Percentiles rank a stretch among this genome's conserved stretches.
Conservation (phyloP, 176 grass and related monocot genomes). For the Carex myosuroides region DNA sequence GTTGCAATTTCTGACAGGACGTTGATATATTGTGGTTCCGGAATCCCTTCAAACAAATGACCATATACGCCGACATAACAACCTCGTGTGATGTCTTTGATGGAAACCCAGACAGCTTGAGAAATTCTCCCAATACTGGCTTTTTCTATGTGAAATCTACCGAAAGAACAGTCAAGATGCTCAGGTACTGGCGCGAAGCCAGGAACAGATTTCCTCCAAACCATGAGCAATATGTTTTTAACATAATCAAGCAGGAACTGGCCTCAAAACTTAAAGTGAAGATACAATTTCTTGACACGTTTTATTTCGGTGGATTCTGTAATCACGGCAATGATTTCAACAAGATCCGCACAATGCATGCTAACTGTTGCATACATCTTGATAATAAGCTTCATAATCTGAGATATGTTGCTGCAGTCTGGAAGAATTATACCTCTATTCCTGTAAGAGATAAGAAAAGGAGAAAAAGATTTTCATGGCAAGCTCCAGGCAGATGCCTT, state of each 20-base stretch:
- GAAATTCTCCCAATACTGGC: constrained; percentile 37
- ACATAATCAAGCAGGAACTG: constrained; percentile 44
- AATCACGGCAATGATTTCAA: constrained; percentile 23
- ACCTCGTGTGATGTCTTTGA: constrained; percentile 36
- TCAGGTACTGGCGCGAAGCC: constrained; percentile 28
- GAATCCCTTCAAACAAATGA: constrained; percentile 44
- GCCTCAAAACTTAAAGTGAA: constrained; percentile 8
- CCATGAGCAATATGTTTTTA: constrained; percentile 46
- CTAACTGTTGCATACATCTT: constrained; percentile 45
- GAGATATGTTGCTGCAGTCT: constrained; percentile 23
- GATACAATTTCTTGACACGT: constrained; percentile 37
- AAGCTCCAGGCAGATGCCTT: constrained; percentile 23
- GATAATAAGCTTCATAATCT: constrained; percentile 39
- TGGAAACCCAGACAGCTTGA: constrained; percentile 21
- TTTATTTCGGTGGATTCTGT: constrained; percentile 37
- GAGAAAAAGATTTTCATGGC: constrained; percentile 3
- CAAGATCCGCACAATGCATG: constrained; percentile 40
- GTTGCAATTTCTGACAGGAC: constrained; percentile 26
- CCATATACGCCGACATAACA: constrained; percentile 30
- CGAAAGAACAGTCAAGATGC: constrained; percentile 26
- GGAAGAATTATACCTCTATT: constrained; percentile 33
- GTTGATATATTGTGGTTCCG: constrained; percentile 47
- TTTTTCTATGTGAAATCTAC: constrained; percentile 42
- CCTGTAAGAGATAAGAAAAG: constrained; percentile 8
- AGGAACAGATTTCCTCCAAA: constrained; percentile 26